A percentile compares a stretch with the other conserved stretches of the same genome.
Conservation (phyloP, 441 rosid genomes). For the Adansonia grandidieri region DNA sequence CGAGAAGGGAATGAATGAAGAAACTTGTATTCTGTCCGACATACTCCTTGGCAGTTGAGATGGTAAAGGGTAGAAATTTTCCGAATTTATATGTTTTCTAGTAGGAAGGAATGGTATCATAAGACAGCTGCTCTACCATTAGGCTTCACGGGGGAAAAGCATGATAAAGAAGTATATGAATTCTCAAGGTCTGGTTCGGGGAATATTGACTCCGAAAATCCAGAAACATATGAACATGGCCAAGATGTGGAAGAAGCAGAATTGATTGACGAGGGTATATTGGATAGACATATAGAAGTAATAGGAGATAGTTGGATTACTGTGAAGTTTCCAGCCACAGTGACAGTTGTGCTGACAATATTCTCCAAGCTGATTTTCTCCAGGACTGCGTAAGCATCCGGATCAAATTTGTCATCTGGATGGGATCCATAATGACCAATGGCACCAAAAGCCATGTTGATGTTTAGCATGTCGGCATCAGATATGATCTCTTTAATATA, state of each 20-base stretch:
- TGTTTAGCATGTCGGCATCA: conserved; percentile 41
- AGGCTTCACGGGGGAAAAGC: conserved; percentile 35
- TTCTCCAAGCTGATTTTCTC: conserved; percentile 51
- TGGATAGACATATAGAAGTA: conserved; percentile 61
- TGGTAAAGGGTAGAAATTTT: background rate
- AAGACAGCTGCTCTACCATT: conserved; percentile 42
- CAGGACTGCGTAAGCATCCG: conserved; percentile 43
- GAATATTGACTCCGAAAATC: conserved; percentile 65
- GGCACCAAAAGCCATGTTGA: conserved; percentile 53
- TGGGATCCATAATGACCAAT: conserved; percentile 64
- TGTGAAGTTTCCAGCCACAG: conserved; percentile 62
- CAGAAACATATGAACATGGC: conserved; percentile 70
- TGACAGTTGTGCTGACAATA: conserved; percentile 56
- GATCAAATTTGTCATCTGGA: conserved; percentile 74
- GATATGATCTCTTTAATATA: conserved; percentile 66
- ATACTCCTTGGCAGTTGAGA: conserved; percentile 36
- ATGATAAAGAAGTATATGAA: conserved; percentile 40
- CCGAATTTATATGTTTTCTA: conserved; percentile 21
- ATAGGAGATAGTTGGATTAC: conserved; percentile 72
- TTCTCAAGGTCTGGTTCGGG: conserved; percentile 64
- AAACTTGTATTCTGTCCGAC: conserved; percentile 23
- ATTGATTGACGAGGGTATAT: conserved; percentile 50
- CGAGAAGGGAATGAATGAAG: conserved; percentile 17
- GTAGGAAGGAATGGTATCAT: conserved; percentile 34
- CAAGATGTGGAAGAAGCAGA: conserved; percentile 45